phyloP scores from a whole-genome alignment of 768 basidiomycete genomes.

The Lactarius psammicola region DNA sequence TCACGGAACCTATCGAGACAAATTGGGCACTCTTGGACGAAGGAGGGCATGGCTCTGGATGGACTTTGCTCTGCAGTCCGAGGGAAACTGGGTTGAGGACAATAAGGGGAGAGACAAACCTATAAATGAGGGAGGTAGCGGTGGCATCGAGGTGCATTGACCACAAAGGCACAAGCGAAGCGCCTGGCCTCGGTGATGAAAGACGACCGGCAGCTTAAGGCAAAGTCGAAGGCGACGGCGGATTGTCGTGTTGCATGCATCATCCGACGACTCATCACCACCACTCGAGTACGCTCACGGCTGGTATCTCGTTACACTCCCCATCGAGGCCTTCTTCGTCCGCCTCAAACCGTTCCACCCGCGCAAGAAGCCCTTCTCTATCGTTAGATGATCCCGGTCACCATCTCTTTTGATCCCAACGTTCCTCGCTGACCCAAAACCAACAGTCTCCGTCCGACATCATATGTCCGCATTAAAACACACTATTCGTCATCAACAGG shows the following conservation, averaged over 20 bases:
- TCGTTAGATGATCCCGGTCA: constrained; percentile 27
- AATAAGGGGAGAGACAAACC: neutral
- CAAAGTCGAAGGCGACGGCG: neutral
- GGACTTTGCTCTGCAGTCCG: neutral
- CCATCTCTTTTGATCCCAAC: neutral
- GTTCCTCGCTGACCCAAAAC: neutral
- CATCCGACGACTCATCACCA: too few relatives aligned
- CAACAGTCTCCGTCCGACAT: constrained; percentile 67
- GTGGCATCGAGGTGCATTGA: constrained; percentile 3
- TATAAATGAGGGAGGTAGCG: neutral
- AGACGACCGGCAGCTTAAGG: neutral
- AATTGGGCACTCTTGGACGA: constrained; percentile 16
- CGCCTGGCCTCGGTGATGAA: neutral
- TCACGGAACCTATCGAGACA: constrained; percentile 19
- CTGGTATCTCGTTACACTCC: constrained; percentile 6
- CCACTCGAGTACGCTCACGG: neutral
- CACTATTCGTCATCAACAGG: constrained; percentile 80
- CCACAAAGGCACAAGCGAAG: constrained; percentile 9
- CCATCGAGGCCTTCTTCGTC: constrained; percentile 22
- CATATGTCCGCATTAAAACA: constrained; percentile 83
- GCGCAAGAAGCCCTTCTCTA: constrained; percentile 26
- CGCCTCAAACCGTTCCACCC: constrained; percentile 21
- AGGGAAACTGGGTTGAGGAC: neutral
- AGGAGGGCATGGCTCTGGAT: neutral
- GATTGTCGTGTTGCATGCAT: neutral